These are phyloP conservation scores for Hemisphaericaspora lyxosophila DNA, from an alignment of 1,139 yeast species.

Conservation along the genomic window DNA sequence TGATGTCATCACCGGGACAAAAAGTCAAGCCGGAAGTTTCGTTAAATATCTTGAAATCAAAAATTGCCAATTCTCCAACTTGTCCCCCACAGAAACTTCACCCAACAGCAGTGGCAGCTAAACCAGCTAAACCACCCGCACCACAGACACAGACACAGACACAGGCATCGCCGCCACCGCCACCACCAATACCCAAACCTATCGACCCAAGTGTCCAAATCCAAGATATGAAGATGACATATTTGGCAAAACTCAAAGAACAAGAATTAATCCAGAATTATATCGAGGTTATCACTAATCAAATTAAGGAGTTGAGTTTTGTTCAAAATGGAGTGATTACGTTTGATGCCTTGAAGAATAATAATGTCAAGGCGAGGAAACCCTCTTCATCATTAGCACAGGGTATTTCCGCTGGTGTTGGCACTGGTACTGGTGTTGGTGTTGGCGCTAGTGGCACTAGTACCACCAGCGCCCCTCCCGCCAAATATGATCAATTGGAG, in stretches of 20 bases:
- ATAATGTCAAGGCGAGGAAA: conserved; percentile 8
- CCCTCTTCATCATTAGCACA: conserved; percentile 4
- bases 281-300: conserved; percentile 45
- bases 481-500: conserved; percentile 37
- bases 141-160: too few relatives aligned
- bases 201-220: conserved; percentile 20
- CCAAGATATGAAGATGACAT: conserved; percentile 30
- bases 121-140: conserved; percentile 3
- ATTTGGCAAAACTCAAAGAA: conserved; percentile 42
- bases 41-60: background rate
- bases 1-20: conserved; percentile 1
- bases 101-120: background rate
- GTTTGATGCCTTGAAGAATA: conserved; percentile 38
- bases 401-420: background rate
- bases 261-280: conserved; percentile 47
- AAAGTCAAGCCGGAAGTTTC: conserved; percentile 2
- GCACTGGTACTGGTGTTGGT: background rate
- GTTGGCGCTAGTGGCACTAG: background rate
- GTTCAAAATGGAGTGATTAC: conserved; percentile 50
- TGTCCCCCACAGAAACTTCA: too few relatives aligned
- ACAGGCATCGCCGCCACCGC: conserved; percentile 8
- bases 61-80: conserved; percentile 1
- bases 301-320: conserved; percentile 45
- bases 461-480: background rate
- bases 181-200: conserved; percentile 14